Conservation (phyloP, 129 eudicot species). For the Silybum marianum region DNA sequence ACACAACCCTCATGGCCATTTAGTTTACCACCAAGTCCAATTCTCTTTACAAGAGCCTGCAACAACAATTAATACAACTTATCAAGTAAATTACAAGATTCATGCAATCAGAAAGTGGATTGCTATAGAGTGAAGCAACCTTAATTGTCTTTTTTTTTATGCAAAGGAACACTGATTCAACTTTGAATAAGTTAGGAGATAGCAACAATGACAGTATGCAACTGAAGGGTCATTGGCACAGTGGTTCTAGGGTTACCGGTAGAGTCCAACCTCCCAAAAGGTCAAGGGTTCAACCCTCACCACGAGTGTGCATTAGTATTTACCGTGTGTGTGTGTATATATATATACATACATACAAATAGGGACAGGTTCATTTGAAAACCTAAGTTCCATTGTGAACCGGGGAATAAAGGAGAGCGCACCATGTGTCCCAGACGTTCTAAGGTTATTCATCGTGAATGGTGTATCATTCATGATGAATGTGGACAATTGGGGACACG, state of each 20-base stretch:
- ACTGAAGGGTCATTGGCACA: neutral
- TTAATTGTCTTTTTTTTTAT: neutral
- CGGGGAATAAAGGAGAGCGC: too few species aligned
- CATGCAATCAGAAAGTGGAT: neutral
- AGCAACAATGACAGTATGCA: neutral
- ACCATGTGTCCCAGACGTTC: too few species aligned
- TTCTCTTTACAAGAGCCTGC: constrained; percentile 60
- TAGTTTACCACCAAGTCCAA: constrained; percentile 65
- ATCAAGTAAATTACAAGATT: neutral
- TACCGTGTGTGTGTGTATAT: too few species aligned
- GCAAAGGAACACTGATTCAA: neutral
- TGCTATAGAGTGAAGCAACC: neutral
- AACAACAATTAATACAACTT: constrained; percentile 12
- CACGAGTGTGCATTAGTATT: neutral
- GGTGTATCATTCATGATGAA: too few species aligned
- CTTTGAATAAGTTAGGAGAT: neutral
- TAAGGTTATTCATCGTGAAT: too few species aligned
- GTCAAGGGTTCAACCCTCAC: neutral
- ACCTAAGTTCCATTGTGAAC: too few species aligned
- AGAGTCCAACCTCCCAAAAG: neutral
- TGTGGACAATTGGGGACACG: too few species aligned
- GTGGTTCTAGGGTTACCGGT: neutral
- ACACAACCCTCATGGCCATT: constrained; percentile 82
- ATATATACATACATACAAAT: too few species aligned
- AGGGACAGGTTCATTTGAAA: too few species aligned